Evolutionary conservation across 2,329 filamentous ascomycete species (phyloP).

Genomic region (Aspergillus pseudoterreus): DNA sequence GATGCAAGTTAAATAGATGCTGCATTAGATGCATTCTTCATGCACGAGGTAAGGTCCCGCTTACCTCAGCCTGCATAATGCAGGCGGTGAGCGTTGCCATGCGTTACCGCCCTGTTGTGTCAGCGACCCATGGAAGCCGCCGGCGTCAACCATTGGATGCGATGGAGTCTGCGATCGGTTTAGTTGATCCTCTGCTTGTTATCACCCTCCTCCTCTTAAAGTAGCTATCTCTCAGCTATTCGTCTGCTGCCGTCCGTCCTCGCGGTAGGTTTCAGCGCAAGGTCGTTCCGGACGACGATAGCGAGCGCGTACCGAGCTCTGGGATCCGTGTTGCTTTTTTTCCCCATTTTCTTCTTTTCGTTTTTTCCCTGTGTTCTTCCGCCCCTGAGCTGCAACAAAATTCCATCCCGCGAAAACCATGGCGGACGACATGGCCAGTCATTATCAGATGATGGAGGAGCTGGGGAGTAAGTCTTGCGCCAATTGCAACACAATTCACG

Average conservation of each 20-base stretch:
- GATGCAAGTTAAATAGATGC: neutral
- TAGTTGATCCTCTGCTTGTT: neutral
- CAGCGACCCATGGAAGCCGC: conserved; percentile 17
- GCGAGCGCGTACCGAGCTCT: conserved; percentile 12
- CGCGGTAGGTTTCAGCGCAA: conserved; percentile 13
- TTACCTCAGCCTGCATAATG: conserved; percentile 2
- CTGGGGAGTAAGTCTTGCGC: conserved; percentile 68
- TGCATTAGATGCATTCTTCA: neutral
- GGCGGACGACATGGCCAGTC: conserved; percentile 63
- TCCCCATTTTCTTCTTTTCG: conserved; percentile 7
- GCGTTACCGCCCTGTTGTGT: conserved; percentile 20
- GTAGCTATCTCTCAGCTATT: neutral
- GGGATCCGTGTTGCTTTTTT: neutral
- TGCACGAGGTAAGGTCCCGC: neutral
- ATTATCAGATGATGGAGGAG: conserved; percentile 95
- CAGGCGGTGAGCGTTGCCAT: conserved; percentile 21
- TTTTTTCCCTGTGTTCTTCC: conserved; percentile 6
- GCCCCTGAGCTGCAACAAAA: conserved; percentile 9
- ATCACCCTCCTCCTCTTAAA: neutral
- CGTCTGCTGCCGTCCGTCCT: conserved; percentile 6
- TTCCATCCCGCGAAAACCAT: conserved; percentile 26
- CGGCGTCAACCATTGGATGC: conserved; percentile 16
- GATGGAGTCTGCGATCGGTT: conserved; percentile 10
- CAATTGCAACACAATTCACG: conserved; percentile 4
- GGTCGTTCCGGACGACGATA: conserved; percentile 10